A percentile compares a stretch with the other conserved stretches of the same genome.
Evolutionary conservation across 345 rosid genomes (phyloP).

Genomic region (Pugionium cornutum): DNA sequence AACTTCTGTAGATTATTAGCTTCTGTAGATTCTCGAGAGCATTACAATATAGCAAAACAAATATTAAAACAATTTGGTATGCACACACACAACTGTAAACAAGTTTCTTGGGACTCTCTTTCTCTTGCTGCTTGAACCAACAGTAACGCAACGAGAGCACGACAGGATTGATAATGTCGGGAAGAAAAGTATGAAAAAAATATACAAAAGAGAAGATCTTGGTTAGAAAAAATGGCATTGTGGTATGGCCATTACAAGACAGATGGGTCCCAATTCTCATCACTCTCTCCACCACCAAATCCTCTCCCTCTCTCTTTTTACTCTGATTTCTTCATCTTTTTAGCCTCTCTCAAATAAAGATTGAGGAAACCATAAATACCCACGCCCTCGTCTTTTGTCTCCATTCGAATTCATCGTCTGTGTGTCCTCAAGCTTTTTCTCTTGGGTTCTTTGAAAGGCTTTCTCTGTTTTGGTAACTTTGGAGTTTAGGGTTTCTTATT

Average conservation of each 20-base stretch:
- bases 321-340: constrained; percentile 22
- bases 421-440: constrained; percentile 17
- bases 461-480: background rate
- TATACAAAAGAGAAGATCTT: constrained; percentile 33
- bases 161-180: constrained; percentile 41
- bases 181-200: constrained; percentile 14
- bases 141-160: constrained; percentile 36
- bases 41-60: constrained; percentile 25
- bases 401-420: constrained; percentile 4
- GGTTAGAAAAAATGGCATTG: constrained; percentile 22
- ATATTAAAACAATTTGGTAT: constrained; percentile 2
- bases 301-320: background rate
- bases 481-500: background rate
- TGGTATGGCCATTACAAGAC: constrained; percentile 39
- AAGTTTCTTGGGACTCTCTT: constrained; percentile 36
- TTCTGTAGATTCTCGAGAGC: constrained; percentile 21
- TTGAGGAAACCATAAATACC: constrained; percentile 25
- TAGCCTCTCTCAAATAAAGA: constrained; percentile 6
- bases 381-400: constrained; percentile 23
- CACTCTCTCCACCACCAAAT: constrained; percentile 37
- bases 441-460: constrained; percentile 8
- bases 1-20: background rate
- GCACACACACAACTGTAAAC: constrained; percentile 31
- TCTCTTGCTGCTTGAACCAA: constrained; percentile 27
- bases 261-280: constrained; percentile 40